These are phyloP conservation scores for Ilyonectria sp. DNA, from an alignment of 2,329 filamentous ascomycete genomes.

Conservation along the genomic window DNA sequence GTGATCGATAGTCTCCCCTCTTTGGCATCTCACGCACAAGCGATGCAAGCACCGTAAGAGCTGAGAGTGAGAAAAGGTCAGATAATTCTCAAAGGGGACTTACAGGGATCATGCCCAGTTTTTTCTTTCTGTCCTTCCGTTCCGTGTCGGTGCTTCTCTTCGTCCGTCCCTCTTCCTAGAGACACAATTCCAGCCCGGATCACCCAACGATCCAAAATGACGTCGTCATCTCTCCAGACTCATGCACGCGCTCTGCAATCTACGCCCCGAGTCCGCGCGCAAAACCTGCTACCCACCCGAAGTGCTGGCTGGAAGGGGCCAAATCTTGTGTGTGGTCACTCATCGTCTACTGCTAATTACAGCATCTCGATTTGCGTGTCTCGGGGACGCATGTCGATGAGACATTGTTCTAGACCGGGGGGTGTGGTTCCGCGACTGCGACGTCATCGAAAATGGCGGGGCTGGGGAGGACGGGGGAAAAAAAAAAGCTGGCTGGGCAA, in stretches of 20 bases:
- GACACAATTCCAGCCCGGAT: not conserved
- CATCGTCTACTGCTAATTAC: not conserved
- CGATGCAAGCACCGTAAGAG: not conserved
- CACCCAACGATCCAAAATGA: not conserved
- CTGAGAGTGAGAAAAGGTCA: not conserved
- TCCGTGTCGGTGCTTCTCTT: not conserved
- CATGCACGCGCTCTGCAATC: constrained; percentile 10
- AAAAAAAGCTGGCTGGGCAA: constrained; percentile 23
- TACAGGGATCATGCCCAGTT: constrained; percentile 20
- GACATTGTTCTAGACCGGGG: constrained; percentile 4
- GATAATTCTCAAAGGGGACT: not conserved
- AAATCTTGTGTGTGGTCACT: not conserved
- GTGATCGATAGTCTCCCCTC: constrained; percentile 5
- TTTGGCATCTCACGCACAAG: constrained; percentile 1
- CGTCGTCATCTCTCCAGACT: constrained; percentile 5
- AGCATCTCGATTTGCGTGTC: not conserved
- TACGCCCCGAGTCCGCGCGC: not conserved
- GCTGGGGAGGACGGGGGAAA: constrained; percentile 7
- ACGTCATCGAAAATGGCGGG: constrained; percentile 32
- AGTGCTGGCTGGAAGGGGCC: not conserved
- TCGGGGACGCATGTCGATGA: not conserved
- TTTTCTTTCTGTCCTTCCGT: not conserved
- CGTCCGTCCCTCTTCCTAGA: not conserved
- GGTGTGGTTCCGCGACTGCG: not conserved
- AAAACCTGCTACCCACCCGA: not conserved